Base-by-base conservation (phyloP, 352 stramenopile species). In the Blastocystis sp. region DNA sequence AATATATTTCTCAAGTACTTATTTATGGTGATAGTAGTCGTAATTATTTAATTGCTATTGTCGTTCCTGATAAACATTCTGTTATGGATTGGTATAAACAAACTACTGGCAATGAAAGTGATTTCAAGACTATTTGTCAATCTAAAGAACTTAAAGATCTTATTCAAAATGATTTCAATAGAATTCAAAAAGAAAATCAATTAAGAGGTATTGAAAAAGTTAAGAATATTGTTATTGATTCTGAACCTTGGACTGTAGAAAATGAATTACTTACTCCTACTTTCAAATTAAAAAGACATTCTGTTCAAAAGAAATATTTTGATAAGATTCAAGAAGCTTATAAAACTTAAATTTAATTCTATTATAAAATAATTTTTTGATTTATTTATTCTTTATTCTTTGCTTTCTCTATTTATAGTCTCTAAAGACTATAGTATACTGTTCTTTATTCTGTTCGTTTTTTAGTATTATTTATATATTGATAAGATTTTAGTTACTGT, bases 21-120 rank as follows among this genome's bases (percentile, higher is more conserved):
- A 81, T 95, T 16, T 83, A 95, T 69, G 88, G 88, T 0, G 86
- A 95, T 71, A 93, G 83, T 21, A 77, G 91, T 10, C 79, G 94
- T 70, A 91, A 70, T 67, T 80, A 67, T 52, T 74, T 95, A 2
- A 85, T 96, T n/a, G 85, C 77, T 23, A 70, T 96, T 48, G 70
- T 93, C 7, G 83, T 94, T 19, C 85, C 84, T 0, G 86, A 96
- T 46, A 70, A 80, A 52, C 83, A 93, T 13, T 69, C 77, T 2
- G 74, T 88, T 11, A 68, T 71, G 35, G 72, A 77, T 23, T 90
- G 80, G 81, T 79, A 77, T 72, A 79, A 28, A 67, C 66, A 33
- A 40, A n/a, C 19, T 35, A 57, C 5, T 28, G 43, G n/a, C 33
- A 65, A 16, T 67, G 66, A 28, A 68, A 73, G 39, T 36, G 48